Conservation (phyloP, 2,329 filamentous ascomycete genomes). For the Ophiostoma sp. region DNA sequence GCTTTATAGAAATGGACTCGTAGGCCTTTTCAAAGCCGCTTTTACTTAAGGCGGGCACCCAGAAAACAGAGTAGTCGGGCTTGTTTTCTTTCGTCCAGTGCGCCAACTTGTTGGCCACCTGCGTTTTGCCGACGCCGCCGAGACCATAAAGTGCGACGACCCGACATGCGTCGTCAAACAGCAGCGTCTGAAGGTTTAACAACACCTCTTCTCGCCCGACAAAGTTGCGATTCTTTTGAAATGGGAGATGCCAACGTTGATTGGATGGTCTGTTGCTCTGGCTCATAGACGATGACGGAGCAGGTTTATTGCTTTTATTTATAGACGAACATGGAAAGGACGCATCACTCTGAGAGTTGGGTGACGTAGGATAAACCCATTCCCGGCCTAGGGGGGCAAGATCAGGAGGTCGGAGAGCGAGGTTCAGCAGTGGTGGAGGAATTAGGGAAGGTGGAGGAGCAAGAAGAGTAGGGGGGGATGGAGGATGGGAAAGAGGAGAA, state of each 20-base stretch:
- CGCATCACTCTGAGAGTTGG: too few species aligned
- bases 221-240: conserved; percentile 16
- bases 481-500: too few species aligned
- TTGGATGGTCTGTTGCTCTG: not conserved
- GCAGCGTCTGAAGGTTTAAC: not conserved
- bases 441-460: too few species aligned
- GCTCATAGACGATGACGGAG: too few species aligned
- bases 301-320: too few species aligned
- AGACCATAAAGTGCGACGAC: conserved; percentile 33
- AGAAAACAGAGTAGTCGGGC: conserved; percentile 45
- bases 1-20: conserved; percentile 36
- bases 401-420: too few species aligned
- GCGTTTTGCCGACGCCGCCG: conserved; percentile 46
- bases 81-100: conserved; percentile 40
- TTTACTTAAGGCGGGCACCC: conserved; percentile 44
- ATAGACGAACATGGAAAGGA: too few species aligned
- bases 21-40: conserved; percentile 45
- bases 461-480: too few species aligned
- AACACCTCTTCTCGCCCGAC: conserved; percentile 14
- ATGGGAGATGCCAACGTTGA: not conserved
- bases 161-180: conserved; percentile 10
- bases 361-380: too few species aligned
- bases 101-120: conserved; percentile 43
- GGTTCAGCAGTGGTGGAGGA: too few species aligned
- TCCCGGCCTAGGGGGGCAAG: not conserved